Base-by-base conservation (phyloP, 371 early-diverging fungal genomes). In the Batrachochytrium dendrobatidis region DNA sequence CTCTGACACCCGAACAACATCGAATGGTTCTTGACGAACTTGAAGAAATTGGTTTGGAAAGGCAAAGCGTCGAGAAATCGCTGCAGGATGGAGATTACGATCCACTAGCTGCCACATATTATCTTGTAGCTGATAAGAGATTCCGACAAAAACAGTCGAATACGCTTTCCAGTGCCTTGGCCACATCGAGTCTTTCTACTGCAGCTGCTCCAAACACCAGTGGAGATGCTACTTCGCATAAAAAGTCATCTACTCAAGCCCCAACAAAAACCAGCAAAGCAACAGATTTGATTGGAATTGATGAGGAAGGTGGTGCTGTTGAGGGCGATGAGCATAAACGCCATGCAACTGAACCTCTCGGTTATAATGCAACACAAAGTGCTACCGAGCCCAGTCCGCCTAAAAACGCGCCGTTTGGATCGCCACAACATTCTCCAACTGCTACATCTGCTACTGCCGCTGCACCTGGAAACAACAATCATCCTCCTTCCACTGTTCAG, bases 81-180 rank as follows among this genome's bases (percentile, higher is more conserved):
- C 58, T 81, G 0, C 61, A 57, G 1, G 77, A 76, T 33, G 63
- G 65, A 22, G 61, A 45, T 0, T 81, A 81, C 56, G 81, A 81
- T 64, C 72, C 73, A 45, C 61, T 75, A 50, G 58, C 77, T 20
- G 79, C 81, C 24, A 73, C 77, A 8, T 81, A 70, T 60, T 80
- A 65, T 56, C 54, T 79, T 55, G 63, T 72, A 10, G 77, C 75
- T n/a, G 80, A 79, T 60, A 65, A 68, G 34, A 52, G 64, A 34
- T 68, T 69, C 49, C 52, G 62, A 34, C 60, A 67, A 20, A 68
- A 65, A 55, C 31, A n/a, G 45, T 22, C 35, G 51, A 32, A 51
- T 24, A 32, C 51, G 30, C 51, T 51, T 3, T 32, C 51, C n/a
- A 51, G 28, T 5, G 30, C 51, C 12, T 32, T 51, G 12, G 51